Base-by-base conservation (phyloP, 2,329 filamentous ascomycete species). In the Nemania sp. region DNA sequence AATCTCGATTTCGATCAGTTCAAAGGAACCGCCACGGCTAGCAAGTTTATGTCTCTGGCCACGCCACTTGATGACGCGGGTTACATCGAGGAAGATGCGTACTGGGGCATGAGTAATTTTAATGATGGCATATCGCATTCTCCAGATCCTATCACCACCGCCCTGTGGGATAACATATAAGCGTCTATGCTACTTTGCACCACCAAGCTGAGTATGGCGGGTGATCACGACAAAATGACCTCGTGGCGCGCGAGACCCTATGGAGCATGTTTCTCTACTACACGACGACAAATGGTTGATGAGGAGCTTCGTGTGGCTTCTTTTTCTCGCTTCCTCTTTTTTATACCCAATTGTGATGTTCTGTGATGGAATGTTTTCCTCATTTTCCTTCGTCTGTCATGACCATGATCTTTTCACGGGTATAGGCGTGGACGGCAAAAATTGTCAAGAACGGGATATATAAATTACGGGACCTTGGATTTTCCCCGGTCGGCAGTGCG, bases 1-100 rank as follows among this genome's bases (percentile, higher is more conserved):
- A 73, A 71, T 60, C 74, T 83, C 52, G 81, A 83, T 62, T 79
- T 82, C 59, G 77, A 82, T 54, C 79, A 79, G 52, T 82, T 84
- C 64, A 70, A 69, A 59, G 76, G 80, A 62, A 79, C 80, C 62
- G 77, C 77, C 47, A 71, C 73, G 0, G 71, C 76, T 40, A 73
- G 70, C 63, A 80, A 80, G 62, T 75, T 74, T 54, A 64, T 75
- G 49, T 71, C 75, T 11, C 70, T 71, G 2, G 66, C 74, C 19
- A 66, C 72, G 4, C 71, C 73, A 1, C 67, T 71, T 33, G 72
- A 76, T 31, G 72, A 75, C 28, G 65, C 64, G 36, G 70, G 68
- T 34, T 68, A 79, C 59, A 73, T 81, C 8, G 81, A 84, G 33
- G 68, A 71, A 14, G 72, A 75, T 23, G 52, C 58, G 7, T 72